A percentile compares a stretch with the other conserved stretches of the same genome.
These are phyloP conservation scores for Phellopilus nigrolimitatus DNA, from an alignment of 1,284 basidiomycete genomes.

Conservation along the genomic window DNA sequence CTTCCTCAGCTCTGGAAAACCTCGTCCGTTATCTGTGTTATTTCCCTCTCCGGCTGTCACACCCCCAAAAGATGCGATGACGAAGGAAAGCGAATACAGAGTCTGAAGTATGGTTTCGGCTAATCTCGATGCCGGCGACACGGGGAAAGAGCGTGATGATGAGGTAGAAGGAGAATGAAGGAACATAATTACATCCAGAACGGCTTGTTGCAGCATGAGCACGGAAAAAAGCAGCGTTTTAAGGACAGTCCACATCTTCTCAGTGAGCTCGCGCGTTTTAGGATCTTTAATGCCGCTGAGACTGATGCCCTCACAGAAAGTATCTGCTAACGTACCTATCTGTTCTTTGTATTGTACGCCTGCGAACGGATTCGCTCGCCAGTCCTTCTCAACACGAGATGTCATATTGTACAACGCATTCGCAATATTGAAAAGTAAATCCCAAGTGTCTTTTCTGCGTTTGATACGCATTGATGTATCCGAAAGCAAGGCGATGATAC, in stretches of 20 bases:
- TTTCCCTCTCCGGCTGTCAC: constrained; percentile 43
- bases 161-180: constrained; percentile 27
- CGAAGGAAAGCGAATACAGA: constrained; percentile 61
- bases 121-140: constrained; percentile 17
- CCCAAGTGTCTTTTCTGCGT: constrained; percentile 5
- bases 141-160: not conserved
- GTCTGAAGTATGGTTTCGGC: constrained; percentile 47
- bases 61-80: constrained; percentile 71
- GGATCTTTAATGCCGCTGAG: constrained; percentile 29
- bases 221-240: constrained; percentile 67
- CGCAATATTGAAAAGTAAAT: not conserved
- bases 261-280: constrained; percentile 40
- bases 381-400: constrained; percentile 44
- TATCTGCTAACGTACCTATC: constrained; percentile 34
- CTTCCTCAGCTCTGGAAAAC: constrained; percentile 63
- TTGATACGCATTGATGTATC: constrained; percentile 26
- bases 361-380: constrained; percentile 44
- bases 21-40: constrained; percentile 30
- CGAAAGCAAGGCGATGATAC: constrained; percentile 44
- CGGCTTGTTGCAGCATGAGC: constrained; percentile 61
- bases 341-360: constrained; percentile 27
- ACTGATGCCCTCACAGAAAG: not conserved
- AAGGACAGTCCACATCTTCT: constrained; percentile 54
- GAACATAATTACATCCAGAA: constrained; percentile 52
- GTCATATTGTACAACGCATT: constrained; percentile 34